Evolutionary conservation across 208 protist species (phyloP).

Genomic region (Vickermania spadyakhi): DNA sequence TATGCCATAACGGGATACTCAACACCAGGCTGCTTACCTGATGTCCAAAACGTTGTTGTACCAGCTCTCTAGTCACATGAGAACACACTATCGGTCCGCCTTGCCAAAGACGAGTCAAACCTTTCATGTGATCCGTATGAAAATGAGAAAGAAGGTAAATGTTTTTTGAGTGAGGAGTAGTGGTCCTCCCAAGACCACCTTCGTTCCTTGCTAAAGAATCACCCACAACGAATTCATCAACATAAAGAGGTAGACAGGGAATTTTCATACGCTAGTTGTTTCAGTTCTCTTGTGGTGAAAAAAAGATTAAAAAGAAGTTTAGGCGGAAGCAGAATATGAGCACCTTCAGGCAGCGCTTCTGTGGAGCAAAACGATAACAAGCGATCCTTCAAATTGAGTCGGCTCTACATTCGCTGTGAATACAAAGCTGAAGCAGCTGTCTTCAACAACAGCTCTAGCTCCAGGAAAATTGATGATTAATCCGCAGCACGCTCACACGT

Average conservation of each 20-base stretch:
- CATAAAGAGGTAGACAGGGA: background rate
- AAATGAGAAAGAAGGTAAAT: conserved; percentile 75
- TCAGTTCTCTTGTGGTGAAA: no score
- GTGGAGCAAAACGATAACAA: no score
- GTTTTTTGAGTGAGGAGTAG: background rate
- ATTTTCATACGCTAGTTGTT: conserved; percentile 2
- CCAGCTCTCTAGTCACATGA: conserved; percentile 37
- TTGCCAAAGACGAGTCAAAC: conserved; percentile 41
- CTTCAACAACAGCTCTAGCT: no score
- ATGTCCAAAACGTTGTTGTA: conserved; percentile 31
- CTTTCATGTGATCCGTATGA: conserved; percentile 85
- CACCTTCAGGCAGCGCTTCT: no score
- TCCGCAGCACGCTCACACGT: no score
- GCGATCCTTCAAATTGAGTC: no score
- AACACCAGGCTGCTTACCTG: background rate
- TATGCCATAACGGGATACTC: conserved; percentile 7
- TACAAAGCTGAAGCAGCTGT: no score
- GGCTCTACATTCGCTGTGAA: no score
- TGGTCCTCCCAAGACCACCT: background rate
- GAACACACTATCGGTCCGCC: conserved; percentile 50
- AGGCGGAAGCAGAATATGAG: no score
- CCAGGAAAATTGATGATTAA: no score
- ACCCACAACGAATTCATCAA: conserved; percentile 1
- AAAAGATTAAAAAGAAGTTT: no score
- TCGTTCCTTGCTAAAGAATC: background rate